Evolutionary conservation across 169 alveolate genomes (phyloP).

Genomic region (Theileria sp.): DNA sequence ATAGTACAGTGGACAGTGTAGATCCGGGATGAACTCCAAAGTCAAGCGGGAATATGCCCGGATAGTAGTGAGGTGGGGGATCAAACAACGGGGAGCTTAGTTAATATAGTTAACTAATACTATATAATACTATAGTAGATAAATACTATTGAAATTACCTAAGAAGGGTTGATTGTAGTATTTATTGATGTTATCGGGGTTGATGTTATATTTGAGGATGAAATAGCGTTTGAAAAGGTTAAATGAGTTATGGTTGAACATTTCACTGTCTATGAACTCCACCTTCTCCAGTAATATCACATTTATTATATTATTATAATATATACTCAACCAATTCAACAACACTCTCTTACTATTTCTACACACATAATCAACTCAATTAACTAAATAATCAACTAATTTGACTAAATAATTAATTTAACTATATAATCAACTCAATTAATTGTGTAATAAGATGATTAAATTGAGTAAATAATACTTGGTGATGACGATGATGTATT

Average conservation of each 20-base stretch:
- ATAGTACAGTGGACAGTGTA: too few relatives aligned
- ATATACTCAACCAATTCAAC: constrained; percentile 45
- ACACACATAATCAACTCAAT: neutral
- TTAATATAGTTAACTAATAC: constrained; percentile 10
- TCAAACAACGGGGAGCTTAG: neutral
- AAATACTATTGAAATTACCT: constrained; percentile 26
- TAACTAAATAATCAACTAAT: neutral
- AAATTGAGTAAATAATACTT: constrained; percentile 17
- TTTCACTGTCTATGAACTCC: constrained; percentile 62
- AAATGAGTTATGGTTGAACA: constrained; percentile 41
- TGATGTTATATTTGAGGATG: constrained; percentile 44
- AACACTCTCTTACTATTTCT: constrained; percentile 45
- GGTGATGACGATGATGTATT: constrained; percentile 34
- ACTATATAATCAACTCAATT: too few relatives aligned
- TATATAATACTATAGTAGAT: too few relatives aligned
- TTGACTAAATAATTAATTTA: too few relatives aligned
- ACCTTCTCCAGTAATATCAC: constrained; percentile 47
- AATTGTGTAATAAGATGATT: too few relatives aligned
- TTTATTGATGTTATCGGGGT: constrained; percentile 47
- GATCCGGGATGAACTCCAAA: too few relatives aligned
- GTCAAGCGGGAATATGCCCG: too few relatives aligned
- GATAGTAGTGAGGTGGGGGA: neutral
- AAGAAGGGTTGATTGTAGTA: constrained; percentile 36
- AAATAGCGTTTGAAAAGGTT: constrained; percentile 51
- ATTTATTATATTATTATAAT: constrained; percentile 46